Conservation (phyloP, 108 stramenopile genomes). For the Cyclotella kingstonii region DNA sequence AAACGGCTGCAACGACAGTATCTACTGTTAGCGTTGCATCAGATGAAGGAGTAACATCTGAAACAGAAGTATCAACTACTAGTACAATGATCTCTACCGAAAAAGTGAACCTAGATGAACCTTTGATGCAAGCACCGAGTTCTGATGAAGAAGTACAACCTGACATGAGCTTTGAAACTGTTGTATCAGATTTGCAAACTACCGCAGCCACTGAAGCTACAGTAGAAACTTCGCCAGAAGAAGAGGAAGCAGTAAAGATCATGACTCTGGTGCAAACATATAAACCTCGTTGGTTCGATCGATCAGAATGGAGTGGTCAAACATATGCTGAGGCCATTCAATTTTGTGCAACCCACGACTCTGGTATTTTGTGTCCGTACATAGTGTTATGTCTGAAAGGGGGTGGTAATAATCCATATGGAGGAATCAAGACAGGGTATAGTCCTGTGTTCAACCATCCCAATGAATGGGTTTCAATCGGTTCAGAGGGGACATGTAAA, state of each 20-base stretch:
- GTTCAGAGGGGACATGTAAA: slow-evolving; percentile 10
- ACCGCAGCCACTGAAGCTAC: not conserved
- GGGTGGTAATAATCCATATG: slow-evolving; percentile 4
- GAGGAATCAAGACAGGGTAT: not conserved
- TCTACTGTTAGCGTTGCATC: too few species aligned
- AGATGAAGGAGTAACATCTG: too few species aligned
- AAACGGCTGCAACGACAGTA: too few species aligned
- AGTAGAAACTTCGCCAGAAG: not conserved
- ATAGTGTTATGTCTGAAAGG: slow-evolving; percentile 18
- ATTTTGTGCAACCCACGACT: slow-evolving; percentile 14
- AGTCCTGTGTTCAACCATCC: slow-evolving; percentile 7
- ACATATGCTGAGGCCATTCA: slow-evolving; percentile 11
- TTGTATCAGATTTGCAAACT: not conserved
- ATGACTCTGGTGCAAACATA: not conserved
- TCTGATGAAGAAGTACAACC: too few species aligned
- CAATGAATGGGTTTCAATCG: slow-evolving; percentile 18
- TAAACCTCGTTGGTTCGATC: not conserved
- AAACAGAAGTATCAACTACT: too few species aligned
- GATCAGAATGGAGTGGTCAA: slow-evolving; percentile 8
- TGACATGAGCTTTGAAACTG: too few species aligned
- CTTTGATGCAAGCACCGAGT: too few species aligned
- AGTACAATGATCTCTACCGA: too few species aligned
- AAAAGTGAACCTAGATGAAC: too few species aligned
- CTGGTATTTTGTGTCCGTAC: slow-evolving; percentile 19
- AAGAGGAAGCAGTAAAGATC: not conserved